phyloP scores from a whole-genome alignment of 140 eudicot genomes.

The Stevia rebaudiana region DNA sequence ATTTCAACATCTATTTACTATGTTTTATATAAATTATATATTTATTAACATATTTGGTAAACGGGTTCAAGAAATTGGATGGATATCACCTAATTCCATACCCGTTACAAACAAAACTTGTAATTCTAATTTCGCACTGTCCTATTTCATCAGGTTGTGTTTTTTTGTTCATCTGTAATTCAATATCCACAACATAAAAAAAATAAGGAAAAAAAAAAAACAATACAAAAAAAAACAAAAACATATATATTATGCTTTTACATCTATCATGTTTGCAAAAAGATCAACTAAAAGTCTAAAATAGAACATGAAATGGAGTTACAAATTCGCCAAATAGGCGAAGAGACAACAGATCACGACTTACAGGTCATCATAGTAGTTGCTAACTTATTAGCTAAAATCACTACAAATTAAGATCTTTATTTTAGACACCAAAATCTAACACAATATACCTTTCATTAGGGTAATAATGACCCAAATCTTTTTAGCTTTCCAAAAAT shows the following conservation, averaged over 20 bases:
- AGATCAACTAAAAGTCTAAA: neutral
- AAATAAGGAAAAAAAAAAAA: too few species aligned
- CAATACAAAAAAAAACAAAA: conserved; percentile 5
- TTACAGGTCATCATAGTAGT: conserved; percentile 17
- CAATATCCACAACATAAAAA: neutral
- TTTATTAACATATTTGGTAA: too few species aligned
- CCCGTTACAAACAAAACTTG: too few species aligned
- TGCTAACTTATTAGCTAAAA: conserved; percentile 15
- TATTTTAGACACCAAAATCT: conserved; percentile 8
- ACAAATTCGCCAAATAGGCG: neutral
- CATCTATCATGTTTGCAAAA: conserved; percentile 12
- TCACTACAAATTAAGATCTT: conserved; percentile 18
- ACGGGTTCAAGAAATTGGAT: too few species aligned
- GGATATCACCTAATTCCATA: too few species aligned
- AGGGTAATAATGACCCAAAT: conserved; percentile 18
- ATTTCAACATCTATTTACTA: too few species aligned
- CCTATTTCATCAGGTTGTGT: too few species aligned
- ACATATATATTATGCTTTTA: neutral
- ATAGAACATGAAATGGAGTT: conserved; percentile 1
- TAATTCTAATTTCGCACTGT: too few species aligned
- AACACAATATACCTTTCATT: conserved; percentile 12
- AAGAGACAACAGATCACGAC: neutral
- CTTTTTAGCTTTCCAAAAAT: conserved; percentile 27
- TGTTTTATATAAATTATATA: too few species aligned
- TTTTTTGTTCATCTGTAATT: too few species aligned